phyloP scores from a whole-genome alignment of 2,329 filamentous ascomycete genomes.

The Fusarium incarnatum region DNA sequence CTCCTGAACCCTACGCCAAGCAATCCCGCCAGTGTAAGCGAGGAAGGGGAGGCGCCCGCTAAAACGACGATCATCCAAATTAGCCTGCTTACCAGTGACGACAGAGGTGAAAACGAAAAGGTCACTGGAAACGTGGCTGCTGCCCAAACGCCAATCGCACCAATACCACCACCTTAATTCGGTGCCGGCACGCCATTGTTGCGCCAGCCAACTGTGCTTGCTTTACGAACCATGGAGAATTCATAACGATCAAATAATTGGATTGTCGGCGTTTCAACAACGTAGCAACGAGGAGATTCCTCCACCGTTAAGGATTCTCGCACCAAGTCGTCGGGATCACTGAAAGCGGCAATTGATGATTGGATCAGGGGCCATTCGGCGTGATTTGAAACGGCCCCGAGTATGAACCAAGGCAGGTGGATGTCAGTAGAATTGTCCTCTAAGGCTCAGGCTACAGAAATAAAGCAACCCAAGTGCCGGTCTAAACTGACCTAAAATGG shows the following conservation, averaged over 20 bases:
- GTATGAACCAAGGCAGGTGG: not conserved
- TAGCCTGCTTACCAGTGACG: conserved; percentile 45
- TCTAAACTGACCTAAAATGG: too few species aligned
- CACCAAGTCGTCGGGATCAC: not conserved
- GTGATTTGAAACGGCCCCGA: conserved; percentile 16
- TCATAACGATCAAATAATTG: not conserved
- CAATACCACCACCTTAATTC: conserved; percentile 30
- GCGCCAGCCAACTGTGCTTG: conserved; percentile 23
- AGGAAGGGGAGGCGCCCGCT: conserved; percentile 48
- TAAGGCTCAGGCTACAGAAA: too few species aligned
- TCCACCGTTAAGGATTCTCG: not conserved
- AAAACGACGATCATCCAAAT: conserved; percentile 48
- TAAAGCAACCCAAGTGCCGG: too few species aligned
- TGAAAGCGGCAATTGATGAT: not conserved
- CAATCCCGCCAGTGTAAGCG: conserved; percentile 46
- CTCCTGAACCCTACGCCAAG: conserved; percentile 38
- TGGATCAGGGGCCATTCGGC: not conserved
- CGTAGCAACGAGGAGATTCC: not conserved
- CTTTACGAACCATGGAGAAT: conserved; percentile 24
- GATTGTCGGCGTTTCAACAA: not conserved
- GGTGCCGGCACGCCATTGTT: conserved; percentile 35
- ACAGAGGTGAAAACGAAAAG: conserved; percentile 30
- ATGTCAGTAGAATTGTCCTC: too few species aligned
- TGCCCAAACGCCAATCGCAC: conserved; percentile 34
- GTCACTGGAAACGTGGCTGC: conserved; percentile 31